Evolutionary conservation across 83 land plant species (phyloP), one percentile per base, ranked within the genome.

Genomic region (Diphasiastrum complanatum): DNA sequence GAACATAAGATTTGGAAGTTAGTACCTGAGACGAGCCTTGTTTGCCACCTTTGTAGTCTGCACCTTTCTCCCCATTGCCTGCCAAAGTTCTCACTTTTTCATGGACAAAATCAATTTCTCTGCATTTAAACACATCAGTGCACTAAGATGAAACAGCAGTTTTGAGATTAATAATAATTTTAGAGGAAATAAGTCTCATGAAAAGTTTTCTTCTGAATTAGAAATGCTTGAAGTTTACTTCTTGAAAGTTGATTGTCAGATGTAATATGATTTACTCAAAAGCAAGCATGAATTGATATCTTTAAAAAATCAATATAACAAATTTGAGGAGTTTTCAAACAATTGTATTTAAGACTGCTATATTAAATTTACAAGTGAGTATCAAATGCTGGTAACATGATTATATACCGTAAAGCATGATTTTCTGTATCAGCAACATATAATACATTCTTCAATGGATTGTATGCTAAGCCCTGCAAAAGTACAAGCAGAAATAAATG

Each of bases 351-450:
- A 16, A 8, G 43, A 8, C 12, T 40, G 8, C 16, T 40, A 18
- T 48, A 48, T 48, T 18, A 48, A 48, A 48, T 24, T 48, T 6
- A 6, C n/a, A n/a, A n/a, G n/a, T n/a, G n/a, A n/a, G n/a, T n/a
- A n/a, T n/a, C n/a, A n/a, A n/a, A n/a, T n/a, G n/a, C n/a, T n/a
- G n/a, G n/a, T n/a, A n/a, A n/a, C n/a, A 14, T 1, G 45, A 16
- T 36, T 14, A 43, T 25, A 14, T 76, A 93, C 99, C 99, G 81
- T 25, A 93, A 69, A 54, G 99, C 99, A 80, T 93, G 99, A 45
- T 89, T 93, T 75, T 93, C 96, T 41, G 99, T 93, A 61, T 93
- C 99, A 24, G 99, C 99, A 46, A 93, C 99, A 70, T 93, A 93
- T 29, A 93, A 71, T 14, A 85, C 52, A 61, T 93, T 93, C 70